A percentile compares a stretch with the other conserved stretches of the same genome.
phyloP scores from a whole-genome alignment of 306 rosid species.

The Cicer pinnatifidum region DNA sequence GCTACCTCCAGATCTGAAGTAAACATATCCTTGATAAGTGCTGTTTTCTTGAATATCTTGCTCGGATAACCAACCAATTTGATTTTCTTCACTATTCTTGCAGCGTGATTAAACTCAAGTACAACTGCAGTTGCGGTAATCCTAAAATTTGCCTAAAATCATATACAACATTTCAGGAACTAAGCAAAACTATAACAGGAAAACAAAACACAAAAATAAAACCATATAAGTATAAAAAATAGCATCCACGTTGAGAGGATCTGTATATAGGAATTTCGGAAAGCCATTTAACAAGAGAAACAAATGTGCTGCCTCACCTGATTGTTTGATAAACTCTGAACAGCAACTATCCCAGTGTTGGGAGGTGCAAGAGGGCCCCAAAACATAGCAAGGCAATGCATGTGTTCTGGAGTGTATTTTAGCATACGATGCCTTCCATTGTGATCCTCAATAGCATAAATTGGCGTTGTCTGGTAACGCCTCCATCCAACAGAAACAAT shows the following conservation, averaged over 20 bases:
- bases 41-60: constrained; percentile 94
- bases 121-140: constrained; percentile 88
- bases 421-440: constrained; percentile 95
- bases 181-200: constrained; percentile 32
- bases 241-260: constrained; percentile 19
- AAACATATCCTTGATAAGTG: constrained; percentile 89
- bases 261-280: background rate
- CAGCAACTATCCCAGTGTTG: constrained; percentile 82
- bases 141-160: constrained; percentile 79
- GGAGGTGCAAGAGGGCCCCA: constrained; percentile 99
- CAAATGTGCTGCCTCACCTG: constrained; percentile 54
- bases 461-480: constrained; percentile 89
- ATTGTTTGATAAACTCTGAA: constrained; percentile 81
- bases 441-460: constrained; percentile 83
- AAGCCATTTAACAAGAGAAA: constrained; percentile 24
- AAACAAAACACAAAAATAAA: background rate
- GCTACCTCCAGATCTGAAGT: constrained; percentile 94
- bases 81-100: constrained; percentile 81
- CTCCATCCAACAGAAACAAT: constrained; percentile 96
- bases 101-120: constrained; percentile 84
- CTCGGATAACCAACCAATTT: constrained; percentile 90
- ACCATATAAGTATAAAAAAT: constrained; percentile 6
- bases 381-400: constrained; percentile 92
- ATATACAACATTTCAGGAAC: constrained; percentile 41
- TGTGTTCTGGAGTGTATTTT: constrained; percentile 93